Evolutionary conservation across 1,284 basidiomycete genomes (phyloP).

Genomic region (Thelephora terrestris): DNA sequence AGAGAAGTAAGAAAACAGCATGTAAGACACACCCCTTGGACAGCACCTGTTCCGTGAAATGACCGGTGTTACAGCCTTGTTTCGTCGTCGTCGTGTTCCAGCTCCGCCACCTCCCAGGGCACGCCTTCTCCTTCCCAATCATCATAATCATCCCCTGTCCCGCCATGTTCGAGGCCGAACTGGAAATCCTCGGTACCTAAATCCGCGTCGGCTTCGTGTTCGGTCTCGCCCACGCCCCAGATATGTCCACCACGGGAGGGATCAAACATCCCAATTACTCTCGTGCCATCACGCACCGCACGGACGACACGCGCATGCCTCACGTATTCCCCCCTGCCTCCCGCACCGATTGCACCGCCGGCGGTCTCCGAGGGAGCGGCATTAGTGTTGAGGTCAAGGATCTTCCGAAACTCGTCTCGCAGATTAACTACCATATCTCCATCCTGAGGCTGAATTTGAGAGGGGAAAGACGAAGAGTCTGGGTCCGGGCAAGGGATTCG

Average conservation of each 20-base stretch:
- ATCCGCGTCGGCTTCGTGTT: conserved; percentile 23
- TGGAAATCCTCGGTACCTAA: not conserved
- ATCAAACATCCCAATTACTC: conserved; percentile 42
- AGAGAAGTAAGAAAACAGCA: not conserved
- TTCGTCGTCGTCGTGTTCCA: conserved; percentile 28
- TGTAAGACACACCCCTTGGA: not conserved
- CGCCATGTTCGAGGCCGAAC: too few species aligned
- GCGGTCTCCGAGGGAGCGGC: too few species aligned
- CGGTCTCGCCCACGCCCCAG: conserved; percentile 65
- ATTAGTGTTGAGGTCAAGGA: too few species aligned
- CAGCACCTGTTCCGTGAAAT: not conserved
- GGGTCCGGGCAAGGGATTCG: too few species aligned
- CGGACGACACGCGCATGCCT: conserved; percentile 30
- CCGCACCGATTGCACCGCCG: too few species aligned
- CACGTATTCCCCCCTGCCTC: too few species aligned
- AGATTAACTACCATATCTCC: too few species aligned
- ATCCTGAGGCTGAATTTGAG: too few species aligned
- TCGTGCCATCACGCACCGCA: conserved; percentile 47
- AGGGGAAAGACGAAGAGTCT: too few species aligned
- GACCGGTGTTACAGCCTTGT: too few species aligned
- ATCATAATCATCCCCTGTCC: conserved; percentile 41
- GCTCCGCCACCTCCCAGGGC: conserved; percentile 67
- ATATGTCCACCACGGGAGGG: conserved; percentile 56
- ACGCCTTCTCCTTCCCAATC: conserved; percentile 77
- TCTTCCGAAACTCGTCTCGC: too few species aligned